Percentiles rank a stretch among this genome's conserved stretches.
phyloP scores from a whole-genome alignment of 108 stramenopile species.

The Phaeodactylum tricornutum region DNA sequence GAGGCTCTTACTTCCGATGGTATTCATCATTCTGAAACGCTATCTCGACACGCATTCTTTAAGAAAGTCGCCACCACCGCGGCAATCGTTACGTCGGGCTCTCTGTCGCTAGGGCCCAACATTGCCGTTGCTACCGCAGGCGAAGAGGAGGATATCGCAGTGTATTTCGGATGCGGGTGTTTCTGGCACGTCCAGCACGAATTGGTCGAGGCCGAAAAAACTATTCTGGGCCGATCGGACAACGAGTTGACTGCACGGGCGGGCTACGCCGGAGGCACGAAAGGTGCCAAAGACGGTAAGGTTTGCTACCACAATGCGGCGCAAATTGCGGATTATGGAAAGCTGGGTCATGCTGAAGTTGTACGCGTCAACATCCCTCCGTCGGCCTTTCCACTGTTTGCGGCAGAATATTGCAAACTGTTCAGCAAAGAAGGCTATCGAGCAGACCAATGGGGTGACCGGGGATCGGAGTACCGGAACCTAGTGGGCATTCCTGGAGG shows the following conservation, averaged over 20 bases:
- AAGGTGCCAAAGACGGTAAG: slow-evolving; percentile 10
- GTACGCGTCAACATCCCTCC: slow-evolving; percentile 46
- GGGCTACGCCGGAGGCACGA: slow-evolving; percentile 63
- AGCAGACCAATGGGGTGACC: slow-evolving; percentile 35
- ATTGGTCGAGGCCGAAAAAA: slow-evolving; percentile 52
- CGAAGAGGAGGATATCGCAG: not conserved
- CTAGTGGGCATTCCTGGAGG: slow-evolving; percentile 44
- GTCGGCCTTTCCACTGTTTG: slow-evolving; percentile 33
- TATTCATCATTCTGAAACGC: no score
- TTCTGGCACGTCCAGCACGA: slow-evolving; percentile 56
- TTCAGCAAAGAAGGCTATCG: slow-evolving; percentile 34
- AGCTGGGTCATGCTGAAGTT: slow-evolving; percentile 61
- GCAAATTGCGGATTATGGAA: slow-evolving; percentile 51
- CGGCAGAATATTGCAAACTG: slow-evolving; percentile 43
- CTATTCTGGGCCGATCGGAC: slow-evolving; percentile 33
- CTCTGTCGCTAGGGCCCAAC: no score
- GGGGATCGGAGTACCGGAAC: slow-evolving; percentile 57
- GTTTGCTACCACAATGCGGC: slow-evolving; percentile 74
- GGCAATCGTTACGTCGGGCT: no score
- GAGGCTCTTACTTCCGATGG: no score
- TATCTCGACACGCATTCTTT: no score
- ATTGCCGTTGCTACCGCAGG: slow-evolving; percentile 1
- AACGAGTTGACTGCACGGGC: slow-evolving; percentile 42
- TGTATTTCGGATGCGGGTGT: slow-evolving; percentile 8
- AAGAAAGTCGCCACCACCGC: no score